Conservation (phyloP, 345 rosid genomes). For the Brassica cretica region DNA sequence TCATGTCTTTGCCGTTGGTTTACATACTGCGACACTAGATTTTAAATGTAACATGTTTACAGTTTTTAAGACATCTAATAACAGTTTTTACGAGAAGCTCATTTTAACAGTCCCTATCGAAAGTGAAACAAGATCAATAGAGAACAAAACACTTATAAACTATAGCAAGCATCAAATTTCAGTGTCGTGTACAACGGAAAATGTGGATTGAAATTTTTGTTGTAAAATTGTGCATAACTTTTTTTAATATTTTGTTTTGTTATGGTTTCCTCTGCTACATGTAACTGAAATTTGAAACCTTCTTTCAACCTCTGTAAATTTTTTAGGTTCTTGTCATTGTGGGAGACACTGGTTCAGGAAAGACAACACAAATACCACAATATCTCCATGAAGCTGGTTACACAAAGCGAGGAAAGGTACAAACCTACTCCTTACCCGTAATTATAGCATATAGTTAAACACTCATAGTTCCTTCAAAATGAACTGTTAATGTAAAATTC, state of each 20-base stretch:
- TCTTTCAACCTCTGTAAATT: not conserved
- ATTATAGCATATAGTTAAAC: slow-evolving; percentile 16
- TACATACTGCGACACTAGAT: not conserved
- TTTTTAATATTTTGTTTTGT: not conserved
- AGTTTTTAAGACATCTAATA: not conserved
- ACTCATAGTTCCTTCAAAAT: not conserved
- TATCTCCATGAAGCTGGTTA: slow-evolving; percentile 98
- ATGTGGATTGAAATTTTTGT: slow-evolving; percentile 19
- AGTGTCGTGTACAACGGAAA: slow-evolving; percentile 7
- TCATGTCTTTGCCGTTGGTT: not conserved
- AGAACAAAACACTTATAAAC: not conserved
- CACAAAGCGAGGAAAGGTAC: slow-evolving; percentile 89
- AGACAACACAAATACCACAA: slow-evolving; percentile 95
- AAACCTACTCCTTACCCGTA: slow-evolving; percentile 9
- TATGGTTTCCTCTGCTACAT: not conserved
- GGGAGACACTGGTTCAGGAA: slow-evolving; percentile 99
- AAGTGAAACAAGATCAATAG: slow-evolving; percentile 11
- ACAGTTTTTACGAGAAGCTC: slow-evolving; percentile 3
- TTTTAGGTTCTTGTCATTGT: slow-evolving; percentile 89
- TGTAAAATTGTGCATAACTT: not conserved
- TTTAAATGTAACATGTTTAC: not conserved
- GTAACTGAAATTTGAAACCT: slow-evolving; percentile 12
- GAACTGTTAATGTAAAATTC: slow-evolving; percentile 8
- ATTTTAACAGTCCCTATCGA: not conserved
- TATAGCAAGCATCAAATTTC: slow-evolving; percentile 15